These are phyloP conservation scores for Leucocoprinus gongylophorus DNA, from an alignment of 1,284 basidiomycete genomes.

Conservation along the genomic window DNA sequence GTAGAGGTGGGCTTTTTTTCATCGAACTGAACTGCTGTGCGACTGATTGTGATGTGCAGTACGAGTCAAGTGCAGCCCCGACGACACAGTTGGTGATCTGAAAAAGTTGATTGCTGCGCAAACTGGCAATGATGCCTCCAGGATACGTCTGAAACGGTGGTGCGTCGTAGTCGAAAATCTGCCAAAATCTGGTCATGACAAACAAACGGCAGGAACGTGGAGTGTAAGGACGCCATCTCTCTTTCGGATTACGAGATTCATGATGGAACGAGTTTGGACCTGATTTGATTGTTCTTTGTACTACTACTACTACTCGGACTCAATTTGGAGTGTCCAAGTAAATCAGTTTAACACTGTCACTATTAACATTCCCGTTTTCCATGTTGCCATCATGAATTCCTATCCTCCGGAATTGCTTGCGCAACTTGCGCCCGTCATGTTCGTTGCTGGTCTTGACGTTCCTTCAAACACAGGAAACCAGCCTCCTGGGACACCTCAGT, in stretches of 20 bases:
- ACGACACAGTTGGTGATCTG: conserved; percentile 95
- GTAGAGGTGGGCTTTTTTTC: conserved; percentile 63
- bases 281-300: conserved; percentile 52
- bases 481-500: conserved; percentile 14
- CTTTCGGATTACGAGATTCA: conserved; percentile 92
- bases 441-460: conserved; percentile 76
- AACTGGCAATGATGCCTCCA: conserved; percentile 78
- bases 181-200: background rate
- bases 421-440: conserved; percentile 88
- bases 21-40: background rate
- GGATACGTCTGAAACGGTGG: conserved; percentile 98
- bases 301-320: background rate
- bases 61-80: conserved; percentile 87
- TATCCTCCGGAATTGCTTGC: conserved; percentile 79
- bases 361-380: background rate
- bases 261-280: conserved; percentile 91
- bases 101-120: conserved; percentile 97
- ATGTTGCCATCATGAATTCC: conserved; percentile 63
- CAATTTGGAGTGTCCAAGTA: no score
- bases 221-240: conserved; percentile 93
- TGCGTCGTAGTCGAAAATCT: conserved; percentile 30
- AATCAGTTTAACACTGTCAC: no score
- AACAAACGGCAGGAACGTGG: conserved; percentile 64
- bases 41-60: conserved; percentile 44
- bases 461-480: conserved; percentile 20